Evolutionary conservation across 1,284 basidiomycete genomes (phyloP), one percentile per base, ranked within the genome.

Genomic region (Vanrija pseudolonga): DNA sequence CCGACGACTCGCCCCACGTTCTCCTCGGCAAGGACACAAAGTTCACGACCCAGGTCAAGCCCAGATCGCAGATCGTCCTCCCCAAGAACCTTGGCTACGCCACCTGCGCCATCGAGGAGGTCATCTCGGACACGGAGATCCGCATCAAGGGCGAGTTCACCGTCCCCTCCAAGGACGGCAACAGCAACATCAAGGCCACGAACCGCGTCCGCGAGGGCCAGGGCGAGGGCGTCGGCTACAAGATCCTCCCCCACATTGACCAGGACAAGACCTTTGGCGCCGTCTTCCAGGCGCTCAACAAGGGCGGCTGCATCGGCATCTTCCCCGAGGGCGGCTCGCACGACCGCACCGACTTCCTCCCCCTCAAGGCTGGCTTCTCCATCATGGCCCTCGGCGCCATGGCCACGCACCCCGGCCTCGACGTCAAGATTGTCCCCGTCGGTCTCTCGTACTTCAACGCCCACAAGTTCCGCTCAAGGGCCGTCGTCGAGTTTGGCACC

Each of bases 301-400:
- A 89, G 51, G 90, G 90, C 17, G 91, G 91, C 11, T 87, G 87
- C 64, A 93, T 98, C 61, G 91, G 93, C 47, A 95, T 98, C 63
- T 97, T 97, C 72, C 94, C 94, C 45, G 94, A 97, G 85, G 93
- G 93, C 64, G 94, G 94, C 53, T 96, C 93, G 54, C 94, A 98
- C 76, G 94, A 98, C 77, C 86, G 94, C 39, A 94, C 90, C 17
- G 93, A 97, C 55, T 83, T 97, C 51, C 82, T 97, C 37, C 94
- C 94, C 1, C 81, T 98, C 45, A 98, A 98, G 77, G 94, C 94
- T 19, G 94, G 94, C 5, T 92, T 98, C 45, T 89, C 92, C 1
- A 84, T 97, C 64, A 97, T 98, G 93, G 92, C 94, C n/a, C 82
- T 98, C 5, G 94, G 94, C 36, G 93, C 94, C 1, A 94, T 97